A percentile compares a stretch with the other conserved stretches of the same genome.
Conservation (phyloP, 345 rosid genomes). For the Theobroma cacao region DNA sequence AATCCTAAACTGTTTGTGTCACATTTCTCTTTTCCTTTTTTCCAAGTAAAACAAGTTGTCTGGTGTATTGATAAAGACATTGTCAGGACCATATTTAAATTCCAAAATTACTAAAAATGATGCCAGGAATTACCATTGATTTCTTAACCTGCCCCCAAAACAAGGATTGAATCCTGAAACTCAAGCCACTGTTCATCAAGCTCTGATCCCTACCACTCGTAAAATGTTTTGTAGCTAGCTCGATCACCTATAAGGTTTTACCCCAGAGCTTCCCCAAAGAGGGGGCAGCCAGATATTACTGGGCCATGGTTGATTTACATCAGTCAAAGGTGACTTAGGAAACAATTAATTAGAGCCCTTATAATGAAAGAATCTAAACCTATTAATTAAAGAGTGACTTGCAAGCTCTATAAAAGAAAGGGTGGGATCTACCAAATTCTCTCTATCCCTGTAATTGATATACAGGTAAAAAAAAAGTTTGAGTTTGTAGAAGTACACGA, state of each 20-base stretch:
- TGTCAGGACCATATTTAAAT: conserved; percentile 6
- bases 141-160: neutral
- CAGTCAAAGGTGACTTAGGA: conserved; percentile 24
- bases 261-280: conserved; percentile 22
- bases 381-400: conserved; percentile 45
- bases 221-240: neutral
- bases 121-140: neutral
- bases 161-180: neutral
- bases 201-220: neutral
- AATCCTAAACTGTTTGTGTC: neutral
- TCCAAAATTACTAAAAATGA: neutral
- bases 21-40: neutral
- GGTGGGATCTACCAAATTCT: conserved; percentile 28
- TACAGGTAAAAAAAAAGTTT: neutral
- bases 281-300: conserved; percentile 32
- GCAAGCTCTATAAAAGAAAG: conserved; percentile 31
- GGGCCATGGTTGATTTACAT: conserved; percentile 29
- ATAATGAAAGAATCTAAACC: conserved; percentile 17
- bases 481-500: conserved; percentile 1
- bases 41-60: neutral
- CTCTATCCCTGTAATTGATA: conserved; percentile 14
- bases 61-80: neutral
- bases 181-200: neutral
- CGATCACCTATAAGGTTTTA: conserved; percentile 13
- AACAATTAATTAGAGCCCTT: conserved; percentile 9